Percentiles rank a stretch among this genome's conserved stretches.
These are phyloP conservation scores for Clarkia xantiana DNA, from an alignment of 345 rosid species.

Conservation along the genomic window DNA sequence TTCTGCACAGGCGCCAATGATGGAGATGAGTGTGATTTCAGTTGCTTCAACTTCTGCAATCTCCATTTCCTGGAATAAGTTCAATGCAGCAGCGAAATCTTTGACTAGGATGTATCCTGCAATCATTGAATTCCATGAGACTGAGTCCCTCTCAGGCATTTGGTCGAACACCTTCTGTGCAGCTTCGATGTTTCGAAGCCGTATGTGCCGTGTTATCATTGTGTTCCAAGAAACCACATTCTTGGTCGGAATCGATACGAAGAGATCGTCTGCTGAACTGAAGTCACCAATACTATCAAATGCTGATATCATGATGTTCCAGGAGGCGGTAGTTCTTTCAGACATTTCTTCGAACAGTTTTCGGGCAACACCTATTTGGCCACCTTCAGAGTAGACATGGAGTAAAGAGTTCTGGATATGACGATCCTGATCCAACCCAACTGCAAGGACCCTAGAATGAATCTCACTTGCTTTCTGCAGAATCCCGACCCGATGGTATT, in stretches of 20 bases:
- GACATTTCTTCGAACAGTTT: conserved; percentile 16
- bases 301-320: conserved; percentile 19
- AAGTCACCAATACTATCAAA: conserved; percentile 12
- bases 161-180: conserved; percentile 14
- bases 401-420: conserved; percentile 14
- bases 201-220: conserved; percentile 9
- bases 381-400: conserved; percentile 7
- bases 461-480: conserved; percentile 11
- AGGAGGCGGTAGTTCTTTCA: conserved; percentile 9
- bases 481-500: neutral
- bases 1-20: conserved; percentile 23
- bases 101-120: conserved; percentile 15
- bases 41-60: conserved; percentile 15
- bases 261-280: conserved; percentile 10
- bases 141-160: conserved; percentile 20
- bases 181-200: conserved; percentile 10
- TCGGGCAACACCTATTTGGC: conserved; percentile 6
- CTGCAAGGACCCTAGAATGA: conserved; percentile 11
- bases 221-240: conserved; percentile 22
- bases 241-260: conserved; percentile 8
- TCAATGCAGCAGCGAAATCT: conserved; percentile 14
- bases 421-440: conserved; percentile 10
- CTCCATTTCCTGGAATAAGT: conserved; percentile 18
- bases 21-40: conserved; percentile 18
- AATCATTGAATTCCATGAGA: conserved; percentile 30